Base-by-base conservation (phyloP, 148 eudicot genomes). In the Simmondsia chinensis region DNA sequence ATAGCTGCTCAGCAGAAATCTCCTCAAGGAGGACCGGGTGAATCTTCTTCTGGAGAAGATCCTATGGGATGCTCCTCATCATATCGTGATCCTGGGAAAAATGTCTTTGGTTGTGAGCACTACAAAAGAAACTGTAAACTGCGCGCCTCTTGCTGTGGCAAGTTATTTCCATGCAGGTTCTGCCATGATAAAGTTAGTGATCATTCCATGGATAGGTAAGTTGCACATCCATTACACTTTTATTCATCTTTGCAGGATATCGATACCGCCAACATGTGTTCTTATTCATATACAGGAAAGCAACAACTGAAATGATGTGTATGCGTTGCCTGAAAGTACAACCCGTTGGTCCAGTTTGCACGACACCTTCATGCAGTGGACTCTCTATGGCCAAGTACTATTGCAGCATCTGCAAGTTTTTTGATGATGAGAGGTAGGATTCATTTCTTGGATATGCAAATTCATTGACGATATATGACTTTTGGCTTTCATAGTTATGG, bases 121-220 rank as follows among this genome's bases (percentile, higher is more conserved):
- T 89, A 89, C 60, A 81, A 84, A 59, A 72, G 97, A 64, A 89
- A 89, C 54, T 89, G 97, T 62, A 89, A 84, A 58, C 82, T 89
- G 23, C 93, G 84, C 28, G 97, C 97, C 50, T 75, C 95, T 54
- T 89, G 97, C 54, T 89, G 97, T 68, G 93, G 93, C 38, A 81
- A 78, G 63, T 65, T 83, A 52, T 75, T 80, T 53, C 32, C 94
- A 27, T 88, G 97, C 61, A 66, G 94, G 63, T 88, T 88, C 59
- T 88, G 97, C 52, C 97, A 88, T 61, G 97, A 88, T 62, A 82
- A 83, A 67, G 94, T 88, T 59, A 88, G 97, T 52, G 97, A 88
- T 66, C 97, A 88, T 64, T 72, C 94, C 2, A 88, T 88, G 94
- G 94, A 88, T 32, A 77, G 97, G 97, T 88, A 62, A 61, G 28